Evolutionary conservation across 345 rosid genomes (phyloP).

Genomic region (Eutrema yunnanense): DNA sequence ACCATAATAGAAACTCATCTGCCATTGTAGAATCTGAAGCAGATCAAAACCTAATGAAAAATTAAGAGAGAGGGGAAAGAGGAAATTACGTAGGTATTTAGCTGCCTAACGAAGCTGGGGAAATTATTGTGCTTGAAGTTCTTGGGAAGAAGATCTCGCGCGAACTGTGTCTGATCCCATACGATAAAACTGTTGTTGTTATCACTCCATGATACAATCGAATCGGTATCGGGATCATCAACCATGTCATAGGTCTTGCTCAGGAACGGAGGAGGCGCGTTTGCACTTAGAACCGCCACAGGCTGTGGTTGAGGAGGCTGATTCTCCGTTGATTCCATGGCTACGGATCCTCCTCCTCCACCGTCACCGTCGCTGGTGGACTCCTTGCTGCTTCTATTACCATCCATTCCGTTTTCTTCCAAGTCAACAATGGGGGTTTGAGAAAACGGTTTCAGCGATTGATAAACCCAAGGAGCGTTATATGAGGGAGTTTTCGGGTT

Average conservation of each 20-base stretch:
- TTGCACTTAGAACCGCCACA: conserved; percentile 36
- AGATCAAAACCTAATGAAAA: neutral
- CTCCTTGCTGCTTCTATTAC: neutral
- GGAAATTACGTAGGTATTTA: conserved; percentile 65
- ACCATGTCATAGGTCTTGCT: conserved; percentile 97
- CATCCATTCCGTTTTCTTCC: neutral
- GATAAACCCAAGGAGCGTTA: neutral
- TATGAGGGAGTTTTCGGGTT: neutral
- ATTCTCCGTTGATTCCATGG: conserved; percentile 7
- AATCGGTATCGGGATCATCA: conserved; percentile 66
- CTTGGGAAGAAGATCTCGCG: conserved; percentile 76
- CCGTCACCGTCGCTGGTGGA: neutral
- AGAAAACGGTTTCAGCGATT: conserved; percentile 1
- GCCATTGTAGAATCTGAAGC: neutral
- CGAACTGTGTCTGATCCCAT: conserved; percentile 89
- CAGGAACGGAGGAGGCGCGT: conserved; percentile 81
- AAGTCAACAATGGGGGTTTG: neutral
- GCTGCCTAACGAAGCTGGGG: conserved; percentile 88
- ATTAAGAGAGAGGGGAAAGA: neutral
- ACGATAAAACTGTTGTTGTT: conserved; percentile 81
- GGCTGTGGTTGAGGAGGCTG: conserved; percentile 35
- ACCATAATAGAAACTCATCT: neutral
- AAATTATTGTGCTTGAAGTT: conserved; percentile 86
- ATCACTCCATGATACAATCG: conserved; percentile 73
- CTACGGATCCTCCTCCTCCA: neutral